Conservation (phyloP, 169 alveolate genomes). For the Eimeria zaria region DNA sequence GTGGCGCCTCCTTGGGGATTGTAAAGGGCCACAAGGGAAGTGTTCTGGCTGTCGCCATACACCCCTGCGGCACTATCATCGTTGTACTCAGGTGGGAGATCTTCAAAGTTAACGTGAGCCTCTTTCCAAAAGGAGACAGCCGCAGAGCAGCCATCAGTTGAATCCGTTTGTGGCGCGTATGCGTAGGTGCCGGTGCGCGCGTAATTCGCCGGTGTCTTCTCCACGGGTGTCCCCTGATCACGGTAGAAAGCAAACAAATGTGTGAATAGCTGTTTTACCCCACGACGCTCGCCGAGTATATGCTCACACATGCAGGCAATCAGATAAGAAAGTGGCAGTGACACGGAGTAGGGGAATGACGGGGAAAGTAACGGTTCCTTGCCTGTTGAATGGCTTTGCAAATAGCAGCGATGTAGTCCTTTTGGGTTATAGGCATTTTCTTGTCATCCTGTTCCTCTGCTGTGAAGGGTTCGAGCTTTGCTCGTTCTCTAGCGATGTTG, state of each 20-base stretch:
- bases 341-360: background rate
- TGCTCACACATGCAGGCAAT: too few species aligned
- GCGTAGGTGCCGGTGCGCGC: conserved; percentile 6
- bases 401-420: background rate
- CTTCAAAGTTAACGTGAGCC: background rate
- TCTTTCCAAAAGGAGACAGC: background rate
- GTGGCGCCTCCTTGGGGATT: background rate
- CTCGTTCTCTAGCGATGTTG: background rate
- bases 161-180: background rate
- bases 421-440: background rate
- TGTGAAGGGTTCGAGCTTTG: background rate
- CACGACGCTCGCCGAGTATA: too few species aligned
- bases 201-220: background rate
- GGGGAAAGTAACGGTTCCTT: background rate
- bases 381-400: background rate
- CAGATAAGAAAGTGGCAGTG: too few species aligned
- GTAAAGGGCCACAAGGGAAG: background rate
- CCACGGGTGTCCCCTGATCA: too few species aligned
- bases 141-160: background rate
- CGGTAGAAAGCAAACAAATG: too few species aligned
- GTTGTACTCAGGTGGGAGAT: background rate
- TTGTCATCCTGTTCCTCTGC: background rate
- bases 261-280: too few species aligned
- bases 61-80: background rate
- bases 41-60: background rate